These are phyloP conservation scores for Xylaria sp. DNA, from an alignment of 495 filamentous ascomycete genomes.

Conservation along the genomic window DNA sequence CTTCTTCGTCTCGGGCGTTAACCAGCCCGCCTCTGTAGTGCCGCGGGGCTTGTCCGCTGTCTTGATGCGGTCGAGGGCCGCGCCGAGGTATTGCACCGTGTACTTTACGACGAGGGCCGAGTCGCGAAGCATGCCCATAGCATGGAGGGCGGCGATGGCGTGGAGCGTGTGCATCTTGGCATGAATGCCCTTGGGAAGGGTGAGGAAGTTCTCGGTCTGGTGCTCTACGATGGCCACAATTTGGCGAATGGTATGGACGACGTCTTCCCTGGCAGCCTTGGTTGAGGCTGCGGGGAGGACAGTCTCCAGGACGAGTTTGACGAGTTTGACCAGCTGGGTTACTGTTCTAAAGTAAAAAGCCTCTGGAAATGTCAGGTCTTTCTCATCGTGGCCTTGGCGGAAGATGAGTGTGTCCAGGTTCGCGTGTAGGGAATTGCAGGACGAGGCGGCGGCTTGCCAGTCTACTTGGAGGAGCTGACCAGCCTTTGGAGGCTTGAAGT, in stretches of 20 bases:
- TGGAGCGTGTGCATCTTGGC: conserved; percentile 37
- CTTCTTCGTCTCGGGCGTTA: conserved; percentile 45
- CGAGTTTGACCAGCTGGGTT: conserved; percentile 32
- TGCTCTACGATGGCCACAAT: conserved; percentile 31
- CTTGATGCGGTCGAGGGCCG: conserved; percentile 45
- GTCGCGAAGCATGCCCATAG: conserved; percentile 48
- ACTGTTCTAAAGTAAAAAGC: conserved; percentile 29
- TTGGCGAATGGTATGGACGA: conserved; percentile 7
- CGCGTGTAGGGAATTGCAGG: conserved; percentile 38
- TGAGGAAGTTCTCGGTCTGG: conserved; percentile 36
- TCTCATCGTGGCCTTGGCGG: background rate
- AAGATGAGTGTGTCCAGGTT: conserved; percentile 45
- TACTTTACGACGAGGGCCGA: conserved; percentile 46
- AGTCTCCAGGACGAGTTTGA: conserved; percentile 27
- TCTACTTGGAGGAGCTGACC: conserved; percentile 43
- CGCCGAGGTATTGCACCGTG: conserved; percentile 41
- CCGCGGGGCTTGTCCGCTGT: conserved; percentile 48
- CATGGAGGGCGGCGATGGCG: conserved; percentile 35
- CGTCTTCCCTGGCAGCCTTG: conserved; percentile 16
- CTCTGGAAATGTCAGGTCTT: conserved; percentile 35
- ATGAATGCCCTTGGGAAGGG: conserved; percentile 27
- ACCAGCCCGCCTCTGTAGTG: conserved; percentile 43
- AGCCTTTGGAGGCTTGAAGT: conserved; percentile 48
- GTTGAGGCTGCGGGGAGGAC: conserved; percentile 12
- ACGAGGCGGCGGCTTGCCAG: conserved; percentile 43